Percentiles rank a stretch among this genome's conserved stretches.
These are phyloP conservation scores for Phytopythium delawarense DNA, from an alignment of 352 stramenopile species.

Conservation along the genomic window DNA sequence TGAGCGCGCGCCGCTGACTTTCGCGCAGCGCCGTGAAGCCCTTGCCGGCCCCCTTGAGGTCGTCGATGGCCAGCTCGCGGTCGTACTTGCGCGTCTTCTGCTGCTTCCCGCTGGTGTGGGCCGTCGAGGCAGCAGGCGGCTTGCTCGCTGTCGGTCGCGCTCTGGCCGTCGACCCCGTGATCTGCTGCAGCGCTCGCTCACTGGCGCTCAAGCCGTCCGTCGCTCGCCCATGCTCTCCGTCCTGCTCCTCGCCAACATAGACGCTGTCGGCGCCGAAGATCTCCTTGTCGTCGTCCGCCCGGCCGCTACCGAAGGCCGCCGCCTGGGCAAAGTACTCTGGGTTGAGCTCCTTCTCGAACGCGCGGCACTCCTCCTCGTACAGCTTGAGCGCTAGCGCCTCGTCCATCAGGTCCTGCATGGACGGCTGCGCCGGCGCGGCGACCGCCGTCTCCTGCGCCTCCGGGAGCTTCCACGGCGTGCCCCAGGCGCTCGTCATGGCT, in stretches of 20 bases:
- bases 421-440: slow-evolving; percentile 15
- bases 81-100: slow-evolving; percentile 34
- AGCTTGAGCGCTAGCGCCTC: slow-evolving; percentile 58
- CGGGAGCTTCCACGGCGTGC: background rate
- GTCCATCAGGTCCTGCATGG: slow-evolving; percentile 70
- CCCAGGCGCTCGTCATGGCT: slow-evolving; percentile 3
- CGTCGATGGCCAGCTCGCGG: slow-evolving; percentile 24
- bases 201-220: background rate
- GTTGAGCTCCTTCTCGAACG: slow-evolving; percentile 34
- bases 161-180: background rate
- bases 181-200: background rate
- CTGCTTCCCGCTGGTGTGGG: slow-evolving; percentile 1
- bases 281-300: slow-evolving; percentile 26
- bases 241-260: slow-evolving; percentile 6
- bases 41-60: slow-evolving; percentile 16
- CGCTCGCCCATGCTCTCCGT: background rate
- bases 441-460: slow-evolving; percentile 16
- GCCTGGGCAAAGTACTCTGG: slow-evolving; percentile 24
- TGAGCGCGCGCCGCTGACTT: slow-evolving; percentile 42
- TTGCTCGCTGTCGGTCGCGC: slow-evolving; percentile 8
- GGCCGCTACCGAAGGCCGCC: slow-evolving; percentile 33
- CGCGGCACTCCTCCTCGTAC: slow-evolving; percentile 53
- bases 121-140: slow-evolving; percentile 8
- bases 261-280: slow-evolving; percentile 44
- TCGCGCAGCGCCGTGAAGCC: slow-evolving; percentile 58